Percentiles rank a stretch among this genome's conserved stretches.
These are phyloP conservation scores for Pythium dissimile DNA, from an alignment of 352 stramenopile species.

Conservation along the genomic window DNA sequence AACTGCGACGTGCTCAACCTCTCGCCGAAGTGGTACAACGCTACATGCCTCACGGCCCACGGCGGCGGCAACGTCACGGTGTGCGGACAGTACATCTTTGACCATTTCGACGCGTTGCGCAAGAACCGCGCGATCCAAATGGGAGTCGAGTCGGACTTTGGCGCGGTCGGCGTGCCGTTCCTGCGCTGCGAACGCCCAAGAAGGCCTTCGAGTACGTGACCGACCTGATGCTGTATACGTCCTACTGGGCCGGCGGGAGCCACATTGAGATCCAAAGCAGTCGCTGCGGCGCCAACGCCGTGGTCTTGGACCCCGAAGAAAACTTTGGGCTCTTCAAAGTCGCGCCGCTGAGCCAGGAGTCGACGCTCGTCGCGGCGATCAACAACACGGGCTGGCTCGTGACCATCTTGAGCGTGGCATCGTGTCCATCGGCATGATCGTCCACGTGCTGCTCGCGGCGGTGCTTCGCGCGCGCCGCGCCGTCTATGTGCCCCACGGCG, in stretches of 20 bases:
- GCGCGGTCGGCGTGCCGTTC: conserved; percentile 21
- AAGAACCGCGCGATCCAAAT: conserved; percentile 23
- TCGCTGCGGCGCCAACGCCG: conserved; percentile 15
- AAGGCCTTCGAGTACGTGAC: conserved; percentile 27
- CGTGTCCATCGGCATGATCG: conserved; percentile 38
- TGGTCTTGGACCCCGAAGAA: conserved; percentile 15
- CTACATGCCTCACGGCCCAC: not conserved
- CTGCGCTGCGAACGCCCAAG: conserved; percentile 26
- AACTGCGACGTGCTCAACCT: conserved; percentile 35
- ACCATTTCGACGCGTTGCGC: conserved; percentile 26
- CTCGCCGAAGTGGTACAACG: conserved; percentile 15
- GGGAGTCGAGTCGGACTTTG: conserved; percentile 26
- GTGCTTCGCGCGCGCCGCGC: conserved; percentile 32
- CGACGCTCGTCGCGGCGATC: conserved; percentile 33
- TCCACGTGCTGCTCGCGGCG: conserved; percentile 34
- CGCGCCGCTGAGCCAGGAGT: conserved; percentile 30
- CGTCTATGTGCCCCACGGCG: conserved; percentile 31
- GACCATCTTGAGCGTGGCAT: too few species aligned
- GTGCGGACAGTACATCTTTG: conserved; percentile 30
- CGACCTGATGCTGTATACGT: conserved; percentile 28
- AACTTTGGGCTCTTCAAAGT: conserved; percentile 43
- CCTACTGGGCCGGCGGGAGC: conserved; percentile 28
- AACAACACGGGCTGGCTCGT: too few species aligned
- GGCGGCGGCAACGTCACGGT: conserved; percentile 14
- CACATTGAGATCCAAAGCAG: conserved; percentile 35